These are phyloP conservation scores for Penicillium roqueforti DNA, from an alignment of 495 filamentous ascomycete genomes.

Conservation along the genomic window DNA sequence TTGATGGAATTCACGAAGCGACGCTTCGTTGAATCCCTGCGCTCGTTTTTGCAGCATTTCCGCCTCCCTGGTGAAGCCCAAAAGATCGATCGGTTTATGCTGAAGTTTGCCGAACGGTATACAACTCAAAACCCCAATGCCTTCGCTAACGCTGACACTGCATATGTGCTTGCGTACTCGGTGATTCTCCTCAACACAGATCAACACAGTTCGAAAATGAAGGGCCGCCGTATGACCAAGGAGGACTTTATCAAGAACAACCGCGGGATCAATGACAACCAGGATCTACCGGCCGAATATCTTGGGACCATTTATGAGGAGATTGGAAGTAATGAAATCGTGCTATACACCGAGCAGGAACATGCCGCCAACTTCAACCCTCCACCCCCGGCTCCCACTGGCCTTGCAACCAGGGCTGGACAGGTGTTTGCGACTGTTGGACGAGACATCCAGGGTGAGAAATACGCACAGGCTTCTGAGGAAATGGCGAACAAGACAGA, in stretches of 20 bases:
- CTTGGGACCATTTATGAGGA: slow-evolving; percentile 86
- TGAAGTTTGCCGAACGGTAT: slow-evolving; percentile 97
- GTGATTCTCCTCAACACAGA: slow-evolving; percentile 98
- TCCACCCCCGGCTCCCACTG: slow-evolving; percentile 53
- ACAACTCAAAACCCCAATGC: slow-evolving; percentile 92
- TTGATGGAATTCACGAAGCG: slow-evolving; percentile 90
- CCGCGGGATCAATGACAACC: slow-evolving; percentile 94
- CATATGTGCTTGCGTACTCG: slow-evolving; percentile 92
- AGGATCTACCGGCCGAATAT: slow-evolving; percentile 91
- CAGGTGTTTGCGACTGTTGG: slow-evolving; percentile 87
- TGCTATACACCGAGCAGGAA: slow-evolving; percentile 86
- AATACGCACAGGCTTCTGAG: slow-evolving; percentile 88
- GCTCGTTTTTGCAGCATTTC: slow-evolving; percentile 91
- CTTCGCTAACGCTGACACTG: slow-evolving; percentile 96
- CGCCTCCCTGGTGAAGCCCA: slow-evolving; percentile 93
- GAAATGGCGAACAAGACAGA: slow-evolving; percentile 87
- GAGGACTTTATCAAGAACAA: slow-evolving; percentile 99
- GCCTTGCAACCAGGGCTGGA: slow-evolving; percentile 77
- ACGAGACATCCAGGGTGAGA: slow-evolving; percentile 87
- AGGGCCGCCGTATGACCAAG: slow-evolving; percentile 77
- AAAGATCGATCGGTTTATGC: slow-evolving; percentile 99
- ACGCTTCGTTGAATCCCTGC: slow-evolving; percentile 87
- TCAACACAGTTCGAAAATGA: slow-evolving; percentile 84
- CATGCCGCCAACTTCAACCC: slow-evolving; percentile 70
- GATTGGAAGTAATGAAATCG: slow-evolving; percentile 87